Evolutionary conservation across 257 asterid species (phyloP).

Genomic region (Vinca minor): DNA sequence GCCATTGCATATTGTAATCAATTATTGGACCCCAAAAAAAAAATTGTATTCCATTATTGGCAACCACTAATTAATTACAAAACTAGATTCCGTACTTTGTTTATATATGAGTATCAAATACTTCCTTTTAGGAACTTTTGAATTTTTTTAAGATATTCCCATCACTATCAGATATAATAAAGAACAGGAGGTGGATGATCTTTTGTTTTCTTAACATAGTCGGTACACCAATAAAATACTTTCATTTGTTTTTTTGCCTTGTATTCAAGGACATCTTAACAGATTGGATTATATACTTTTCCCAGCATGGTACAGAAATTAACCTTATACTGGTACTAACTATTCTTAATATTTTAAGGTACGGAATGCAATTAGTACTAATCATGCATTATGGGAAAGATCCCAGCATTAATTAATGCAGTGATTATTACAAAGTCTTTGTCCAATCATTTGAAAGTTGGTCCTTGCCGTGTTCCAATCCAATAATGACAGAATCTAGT

Average conservation of each 20-base stretch:
- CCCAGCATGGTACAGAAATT: no score
- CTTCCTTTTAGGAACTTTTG: neutral
- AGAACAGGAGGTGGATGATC: conserved; percentile 18
- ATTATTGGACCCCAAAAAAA: no score
- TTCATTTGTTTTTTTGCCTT: neutral
- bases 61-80: no score
- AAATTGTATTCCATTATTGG: no score
- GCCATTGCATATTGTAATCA: no score
- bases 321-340: neutral
- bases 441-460: conserved; percentile 16
- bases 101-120: conserved; percentile 3
- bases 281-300: neutral
- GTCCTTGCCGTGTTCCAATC: conserved; percentile 1
- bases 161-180: conserved; percentile 27
- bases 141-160: conserved; percentile 17
- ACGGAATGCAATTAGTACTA: conserved; percentile 2
- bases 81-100: no score
- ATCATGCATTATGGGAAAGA: conserved; percentile 2
- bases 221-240: conserved; percentile 6
- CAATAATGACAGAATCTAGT: neutral
- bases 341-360: neutral
- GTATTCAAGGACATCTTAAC: neutral
- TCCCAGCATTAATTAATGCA: neutral
- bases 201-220: conserved; percentile 34
- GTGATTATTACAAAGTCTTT: neutral